Evolutionary conservation across 1,284 basidiomycete genomes (phyloP).

Genomic region (Lignosus rhinocerotis): DNA sequence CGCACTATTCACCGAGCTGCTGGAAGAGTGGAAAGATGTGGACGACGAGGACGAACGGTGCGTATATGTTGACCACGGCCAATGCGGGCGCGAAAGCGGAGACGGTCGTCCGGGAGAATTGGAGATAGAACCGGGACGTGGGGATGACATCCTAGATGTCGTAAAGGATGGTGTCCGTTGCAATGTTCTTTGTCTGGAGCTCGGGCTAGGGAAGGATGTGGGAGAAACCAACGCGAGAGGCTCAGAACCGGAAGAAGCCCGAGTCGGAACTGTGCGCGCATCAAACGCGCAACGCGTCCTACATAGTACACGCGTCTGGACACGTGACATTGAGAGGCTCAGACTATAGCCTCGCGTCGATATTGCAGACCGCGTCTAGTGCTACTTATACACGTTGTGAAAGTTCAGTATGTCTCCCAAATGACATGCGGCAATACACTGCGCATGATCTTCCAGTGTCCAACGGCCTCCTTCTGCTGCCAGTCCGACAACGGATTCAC

Average conservation of each 20-base stretch:
- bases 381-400: not conserved
- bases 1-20: conserved; percentile 25
- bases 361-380: too few species aligned
- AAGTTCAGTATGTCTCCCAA: conserved; percentile 61
- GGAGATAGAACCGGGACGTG: conserved; percentile 37
- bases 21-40: conserved; percentile 26
- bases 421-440: conserved; percentile 55
- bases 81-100: conserved; percentile 52
- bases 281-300: conserved; percentile 7
- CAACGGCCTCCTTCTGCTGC: conserved; percentile 58
- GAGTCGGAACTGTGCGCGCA: not conserved
- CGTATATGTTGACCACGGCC: conserved; percentile 54
- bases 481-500: conserved; percentile 61
- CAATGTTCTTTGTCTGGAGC: conserved; percentile 6
- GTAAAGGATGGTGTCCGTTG: not conserved
- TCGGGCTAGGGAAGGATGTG: not conserved
- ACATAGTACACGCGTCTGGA: conserved; percentile 3
- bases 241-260: not conserved
- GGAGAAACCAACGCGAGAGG: not conserved
- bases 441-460: conserved; percentile 79
- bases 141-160: conserved; percentile 40
- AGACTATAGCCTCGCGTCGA: not conserved
- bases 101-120: conserved; percentile 49
- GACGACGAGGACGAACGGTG: conserved; percentile 38
- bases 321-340: not conserved